Evolutionary conservation across 495 filamentous ascomycete genomes (phyloP).

Genomic region (Saxophila tyrrhenica): DNA sequence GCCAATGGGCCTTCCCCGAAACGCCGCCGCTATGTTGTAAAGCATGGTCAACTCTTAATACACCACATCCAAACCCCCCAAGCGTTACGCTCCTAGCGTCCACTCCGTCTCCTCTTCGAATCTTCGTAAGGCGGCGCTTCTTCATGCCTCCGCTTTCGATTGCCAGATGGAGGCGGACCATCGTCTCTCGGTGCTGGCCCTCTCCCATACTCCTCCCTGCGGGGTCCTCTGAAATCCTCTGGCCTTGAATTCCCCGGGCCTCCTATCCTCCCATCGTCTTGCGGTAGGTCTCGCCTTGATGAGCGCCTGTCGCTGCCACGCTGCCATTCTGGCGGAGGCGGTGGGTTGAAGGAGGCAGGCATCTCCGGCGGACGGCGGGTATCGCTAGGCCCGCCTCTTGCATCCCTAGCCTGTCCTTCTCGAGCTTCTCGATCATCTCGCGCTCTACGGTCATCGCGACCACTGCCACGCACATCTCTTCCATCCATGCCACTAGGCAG

Average conservation of each 20-base stretch:
- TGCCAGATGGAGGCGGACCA: background rate
- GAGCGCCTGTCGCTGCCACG: background rate
- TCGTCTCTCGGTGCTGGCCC: conserved; percentile 6
- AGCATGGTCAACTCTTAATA: background rate
- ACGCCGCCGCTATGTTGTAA: conserved; percentile 7
- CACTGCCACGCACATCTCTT: conserved; percentile 1
- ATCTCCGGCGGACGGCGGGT: conserved; percentile 1
- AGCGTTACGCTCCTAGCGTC: conserved; percentile 2
- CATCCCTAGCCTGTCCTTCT: background rate
- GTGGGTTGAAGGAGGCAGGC: conserved; percentile 3
- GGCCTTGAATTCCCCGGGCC: background rate
- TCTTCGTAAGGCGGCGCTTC: conserved; percentile 2
- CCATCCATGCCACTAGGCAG: conserved; percentile 3
- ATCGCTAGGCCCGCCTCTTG: background rate
- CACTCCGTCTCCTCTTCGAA: conserved; percentile 15
- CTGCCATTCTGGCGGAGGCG: conserved; percentile 4
- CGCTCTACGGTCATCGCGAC: conserved; percentile 8
- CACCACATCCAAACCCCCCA: background rate
- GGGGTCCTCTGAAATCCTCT: conserved; percentile 1
- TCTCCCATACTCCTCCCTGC: conserved; percentile 10
- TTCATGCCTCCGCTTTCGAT: conserved; percentile 15
- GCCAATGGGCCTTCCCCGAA: background rate
- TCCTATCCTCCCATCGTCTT: conserved; percentile 7
- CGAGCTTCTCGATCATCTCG: conserved; percentile 6
- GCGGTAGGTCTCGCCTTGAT: background rate